Evolutionary conservation across 345 rosid genomes (phyloP).

Genomic region (Bruguiera sexangula): DNA sequence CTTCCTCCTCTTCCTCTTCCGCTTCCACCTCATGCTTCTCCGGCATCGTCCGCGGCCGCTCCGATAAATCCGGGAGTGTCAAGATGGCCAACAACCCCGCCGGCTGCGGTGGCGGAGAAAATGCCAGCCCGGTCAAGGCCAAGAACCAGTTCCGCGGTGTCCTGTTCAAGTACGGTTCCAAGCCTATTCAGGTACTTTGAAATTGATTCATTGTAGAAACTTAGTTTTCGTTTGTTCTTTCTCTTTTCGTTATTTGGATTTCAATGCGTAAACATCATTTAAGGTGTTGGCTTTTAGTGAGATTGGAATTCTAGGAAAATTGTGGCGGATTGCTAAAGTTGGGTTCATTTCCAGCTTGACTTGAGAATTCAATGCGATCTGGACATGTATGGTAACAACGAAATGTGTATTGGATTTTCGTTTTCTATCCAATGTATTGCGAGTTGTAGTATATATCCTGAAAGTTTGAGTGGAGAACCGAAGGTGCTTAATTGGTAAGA

Average conservation of each 20-base stretch:
- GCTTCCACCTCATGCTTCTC: slow-evolving; percentile 52
- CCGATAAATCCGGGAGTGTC: slow-evolving; percentile 34
- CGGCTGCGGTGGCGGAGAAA: slow-evolving; percentile 26
- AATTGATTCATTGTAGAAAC: neutral
- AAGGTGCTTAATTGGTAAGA: too few relatives aligned
- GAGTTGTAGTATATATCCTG: too few relatives aligned
- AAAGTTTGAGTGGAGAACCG: too few relatives aligned
- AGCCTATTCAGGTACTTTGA: slow-evolving; percentile 64
- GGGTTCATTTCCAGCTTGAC: too few relatives aligned
- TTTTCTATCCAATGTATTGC: too few relatives aligned
- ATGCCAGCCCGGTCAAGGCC: slow-evolving; percentile 62
- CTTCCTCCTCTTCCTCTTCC: slow-evolving; percentile 14
- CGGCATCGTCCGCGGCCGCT: slow-evolving; percentile 69
- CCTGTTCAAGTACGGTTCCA: slow-evolving; percentile 87
- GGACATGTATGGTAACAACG: too few relatives aligned
- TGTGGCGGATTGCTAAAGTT: too few relatives aligned
- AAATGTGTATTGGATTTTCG: too few relatives aligned
- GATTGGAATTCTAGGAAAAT: too few relatives aligned
- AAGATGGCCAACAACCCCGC: slow-evolving; percentile 35
- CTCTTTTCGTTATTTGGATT: neutral
- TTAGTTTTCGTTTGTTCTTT: neutral
- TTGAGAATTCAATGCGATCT: too few relatives aligned
- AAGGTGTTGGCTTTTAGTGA: too few relatives aligned
- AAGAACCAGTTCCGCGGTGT: slow-evolving; percentile 93
- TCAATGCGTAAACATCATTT: neutral